Evolutionary conservation across 768 basidiomycete genomes (phyloP).

Genomic region (Clavulina sp.): DNA sequence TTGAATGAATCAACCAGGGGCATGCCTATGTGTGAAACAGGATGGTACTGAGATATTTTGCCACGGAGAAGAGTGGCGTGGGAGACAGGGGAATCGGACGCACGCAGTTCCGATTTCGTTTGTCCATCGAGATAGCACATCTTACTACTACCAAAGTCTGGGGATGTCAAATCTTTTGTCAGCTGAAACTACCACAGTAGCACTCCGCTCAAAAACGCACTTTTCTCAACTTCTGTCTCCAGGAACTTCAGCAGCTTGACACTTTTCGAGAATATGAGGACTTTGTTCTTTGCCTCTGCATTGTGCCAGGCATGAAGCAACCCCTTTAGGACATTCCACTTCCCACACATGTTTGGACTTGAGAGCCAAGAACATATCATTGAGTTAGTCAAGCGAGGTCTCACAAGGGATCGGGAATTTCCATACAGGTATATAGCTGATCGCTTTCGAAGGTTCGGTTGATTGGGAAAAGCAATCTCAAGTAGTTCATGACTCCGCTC

Average conservation of each 20-base stretch:
- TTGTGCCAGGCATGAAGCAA: slow-evolving; percentile 52
- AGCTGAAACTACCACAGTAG: slow-evolving; percentile 17
- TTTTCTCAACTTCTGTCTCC: not conserved
- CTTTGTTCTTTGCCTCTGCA: slow-evolving; percentile 49
- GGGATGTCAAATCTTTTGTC: slow-evolving; percentile 30
- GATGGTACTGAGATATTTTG: not conserved
- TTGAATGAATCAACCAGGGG: slow-evolving; percentile 74
- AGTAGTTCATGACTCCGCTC: slow-evolving; percentile 43
- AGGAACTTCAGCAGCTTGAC: slow-evolving; percentile 47
- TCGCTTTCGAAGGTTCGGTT: slow-evolving; percentile 44
- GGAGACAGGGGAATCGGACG: slow-evolving; percentile 16
- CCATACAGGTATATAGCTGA: slow-evolving; percentile 35
- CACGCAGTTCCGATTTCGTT: slow-evolving; percentile 47
- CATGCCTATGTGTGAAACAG: slow-evolving; percentile 41
- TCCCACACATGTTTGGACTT: not conserved
- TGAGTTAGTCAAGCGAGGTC: not conserved
- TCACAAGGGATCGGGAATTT: not conserved
- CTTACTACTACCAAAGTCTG: not conserved
- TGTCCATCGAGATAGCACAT: slow-evolving; percentile 61
- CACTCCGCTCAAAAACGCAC: slow-evolving; percentile 1
- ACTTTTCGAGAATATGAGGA: slow-evolving; percentile 84
- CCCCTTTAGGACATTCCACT: slow-evolving; percentile 33
- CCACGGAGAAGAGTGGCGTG: no score
- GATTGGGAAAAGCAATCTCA: slow-evolving; percentile 43
- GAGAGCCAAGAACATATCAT: not conserved